A percentile compares a stretch with the other conserved stretches of the same genome.
Evolutionary conservation across 2,329 filamentous ascomycete species (phyloP).

Genomic region (Dendryphion nanum): DNA sequence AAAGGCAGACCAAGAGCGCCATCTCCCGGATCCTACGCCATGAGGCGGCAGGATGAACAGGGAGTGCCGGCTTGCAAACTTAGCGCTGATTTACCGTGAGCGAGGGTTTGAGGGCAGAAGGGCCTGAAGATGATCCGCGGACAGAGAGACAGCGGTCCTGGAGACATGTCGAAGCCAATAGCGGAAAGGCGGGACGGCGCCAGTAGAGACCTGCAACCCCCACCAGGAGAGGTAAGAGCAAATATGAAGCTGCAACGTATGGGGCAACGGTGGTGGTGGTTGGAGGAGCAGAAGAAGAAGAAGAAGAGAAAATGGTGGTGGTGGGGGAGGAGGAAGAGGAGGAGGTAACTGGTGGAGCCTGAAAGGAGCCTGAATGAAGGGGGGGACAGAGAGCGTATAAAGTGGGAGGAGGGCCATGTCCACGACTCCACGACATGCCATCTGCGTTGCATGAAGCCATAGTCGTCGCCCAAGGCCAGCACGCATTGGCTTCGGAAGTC

Average conservation of each 20-base stretch:
- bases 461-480: slow-evolving; percentile 18
- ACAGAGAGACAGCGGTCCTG: no score
- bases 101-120: no score
- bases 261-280: no score
- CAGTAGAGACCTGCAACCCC: slow-evolving; percentile 28
- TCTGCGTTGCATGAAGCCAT: slow-evolving; percentile 25
- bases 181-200: slow-evolving; percentile 31
- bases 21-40: slow-evolving; percentile 13
- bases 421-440: slow-evolving; percentile 15
- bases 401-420: slow-evolving; percentile 27
- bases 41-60: slow-evolving; percentile 12
- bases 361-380: no score
- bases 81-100: no score
- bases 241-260: slow-evolving; percentile 15
- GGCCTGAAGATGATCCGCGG: no score
- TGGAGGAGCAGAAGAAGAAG: no score
- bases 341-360: no score
- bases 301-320: no score
- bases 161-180: no score
- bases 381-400: slow-evolving; percentile 33
- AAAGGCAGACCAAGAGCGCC: slow-evolving; percentile 15
- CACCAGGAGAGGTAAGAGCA: slow-evolving; percentile 32
- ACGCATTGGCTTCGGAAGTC: slow-evolving; percentile 24
- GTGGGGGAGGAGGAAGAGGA: no score
- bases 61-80: slow-evolving; percentile 18